These are phyloP conservation scores for Neurospora sp. DNA, from an alignment of 495 filamentous ascomycete species.

Conservation along the genomic window DNA sequence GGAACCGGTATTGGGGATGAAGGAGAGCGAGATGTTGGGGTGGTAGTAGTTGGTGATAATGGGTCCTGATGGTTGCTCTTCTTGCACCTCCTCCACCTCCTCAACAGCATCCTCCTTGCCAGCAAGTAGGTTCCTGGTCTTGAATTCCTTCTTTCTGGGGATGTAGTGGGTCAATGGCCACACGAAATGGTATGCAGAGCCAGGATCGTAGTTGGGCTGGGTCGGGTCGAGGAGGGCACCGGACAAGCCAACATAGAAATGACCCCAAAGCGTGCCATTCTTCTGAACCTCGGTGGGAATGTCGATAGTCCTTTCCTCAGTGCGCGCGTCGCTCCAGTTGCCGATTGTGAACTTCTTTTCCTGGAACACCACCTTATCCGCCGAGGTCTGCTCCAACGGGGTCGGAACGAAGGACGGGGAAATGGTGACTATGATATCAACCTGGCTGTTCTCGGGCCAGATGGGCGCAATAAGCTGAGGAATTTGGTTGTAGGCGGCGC, in stretches of 20 bases:
- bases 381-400: conserved; percentile 48
- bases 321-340: conserved; percentile 68
- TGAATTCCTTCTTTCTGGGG: conserved; percentile 80
- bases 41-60: conserved; percentile 83
- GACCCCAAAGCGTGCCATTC: conserved; percentile 89
- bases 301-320: conserved; percentile 64
- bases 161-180: conserved; percentile 82
- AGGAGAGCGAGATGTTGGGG: conserved; percentile 81
- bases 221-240: conserved; percentile 68
- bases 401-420: conserved; percentile 62
- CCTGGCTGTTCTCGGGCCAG: conserved; percentile 64
- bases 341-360: conserved; percentile 78
- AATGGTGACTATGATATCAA: conserved; percentile 83
- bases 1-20: conserved; percentile 72
- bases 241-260: conserved; percentile 75
- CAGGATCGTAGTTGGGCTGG: conserved; percentile 56
- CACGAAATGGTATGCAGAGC: conserved; percentile 69
- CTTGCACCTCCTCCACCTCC: conserved; percentile 34
- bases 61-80: conserved; percentile 47
- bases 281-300: conserved; percentile 75
- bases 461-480: conserved; percentile 77
- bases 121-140: conserved; percentile 83
- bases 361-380: conserved; percentile 54
- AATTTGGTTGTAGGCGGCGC: conserved; percentile 57
- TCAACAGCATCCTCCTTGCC: conserved; percentile 39